A percentile compares a stretch with the other conserved stretches of the same genome.
These are phyloP conservation scores for Plasmodium gonderi DNA, from an alignment of 169 alveolate genomes.

Conservation along the genomic window DNA sequence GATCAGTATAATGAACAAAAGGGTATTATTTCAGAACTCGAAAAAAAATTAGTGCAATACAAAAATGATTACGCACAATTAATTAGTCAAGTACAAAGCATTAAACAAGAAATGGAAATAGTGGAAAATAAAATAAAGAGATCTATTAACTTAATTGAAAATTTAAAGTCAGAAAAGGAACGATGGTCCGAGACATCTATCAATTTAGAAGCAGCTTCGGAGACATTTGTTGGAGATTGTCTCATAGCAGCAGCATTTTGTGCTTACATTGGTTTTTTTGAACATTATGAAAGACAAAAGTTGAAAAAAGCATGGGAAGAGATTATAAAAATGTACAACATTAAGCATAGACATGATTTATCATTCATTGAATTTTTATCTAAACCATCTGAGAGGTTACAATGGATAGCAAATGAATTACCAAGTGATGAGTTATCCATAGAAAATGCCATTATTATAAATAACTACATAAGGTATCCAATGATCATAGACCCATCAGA, in stretches of 20 bases:
- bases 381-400: conserved; percentile 93
- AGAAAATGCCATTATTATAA: conserved; percentile 96
- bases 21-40: conserved; percentile 84
- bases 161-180: conserved; percentile 92
- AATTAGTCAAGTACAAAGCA: conserved; percentile 92
- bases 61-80: conserved; percentile 95
- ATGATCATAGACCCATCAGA: conserved; percentile 97
- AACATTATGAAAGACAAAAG: conserved; percentile 75
- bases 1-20: conserved; percentile 88
- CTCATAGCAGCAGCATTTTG: conserved; percentile 95
- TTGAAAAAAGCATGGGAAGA: conserved; percentile 78
- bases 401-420: conserved; percentile 89
- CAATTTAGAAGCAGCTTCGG: conserved; percentile 77
- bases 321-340: conserved; percentile 78
- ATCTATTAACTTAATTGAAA: conserved; percentile 88
- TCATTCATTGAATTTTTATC: conserved; percentile 95
- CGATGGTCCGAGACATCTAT: conserved; percentile 93
- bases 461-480: conserved; percentile 93
- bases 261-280: conserved; percentile 95
- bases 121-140: conserved; percentile 94
- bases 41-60: conserved; percentile 91
- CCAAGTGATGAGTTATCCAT: conserved; percentile 97
- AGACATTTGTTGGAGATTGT: conserved; percentile 94
- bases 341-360: conserved; percentile 88
- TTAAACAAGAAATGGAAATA: conserved; percentile 94